Percentiles rank a stretch among this genome's conserved stretches.
Conservation (phyloP, 345 rosid species). For the Moringa oleifera region DNA sequence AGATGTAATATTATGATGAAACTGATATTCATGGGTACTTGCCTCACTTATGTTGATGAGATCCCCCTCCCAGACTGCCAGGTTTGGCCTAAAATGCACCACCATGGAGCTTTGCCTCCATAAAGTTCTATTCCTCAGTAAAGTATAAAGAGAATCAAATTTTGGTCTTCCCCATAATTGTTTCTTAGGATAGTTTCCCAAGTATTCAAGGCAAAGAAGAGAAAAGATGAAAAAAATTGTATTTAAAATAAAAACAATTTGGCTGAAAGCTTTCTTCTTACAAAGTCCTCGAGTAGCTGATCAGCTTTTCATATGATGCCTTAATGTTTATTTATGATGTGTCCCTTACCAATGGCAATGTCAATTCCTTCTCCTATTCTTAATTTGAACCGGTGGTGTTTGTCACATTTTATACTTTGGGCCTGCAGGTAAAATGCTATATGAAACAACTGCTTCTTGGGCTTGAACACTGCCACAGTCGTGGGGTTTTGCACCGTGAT, state of each 20-base stretch:
- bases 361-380: background rate
- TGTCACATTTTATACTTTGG: background rate
- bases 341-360: background rate
- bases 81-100: too few relatives aligned
- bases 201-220: background rate
- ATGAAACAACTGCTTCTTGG: conserved; percentile 59
- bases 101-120: background rate
- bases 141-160: too few relatives aligned
- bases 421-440: conserved; percentile 58
- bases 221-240: background rate
- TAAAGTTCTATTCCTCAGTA: too few relatives aligned
- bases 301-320: background rate
- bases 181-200: background rate
- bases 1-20: too few relatives aligned
- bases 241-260: background rate
- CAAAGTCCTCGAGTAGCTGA: background rate
- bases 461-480: conserved; percentile 59
- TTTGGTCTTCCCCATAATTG: too few relatives aligned
- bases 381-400: too few relatives aligned
- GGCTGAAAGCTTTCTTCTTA: background rate
- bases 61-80: too few relatives aligned
- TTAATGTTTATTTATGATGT: background rate
- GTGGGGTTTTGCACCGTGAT: conserved; percentile 63
- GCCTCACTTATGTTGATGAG: too few relatives aligned
- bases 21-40: too few relatives aligned